Evolutionary conservation across 1,284 basidiomycete species (phyloP).

Genomic region (Cutaneotrichosporon sp.): DNA sequence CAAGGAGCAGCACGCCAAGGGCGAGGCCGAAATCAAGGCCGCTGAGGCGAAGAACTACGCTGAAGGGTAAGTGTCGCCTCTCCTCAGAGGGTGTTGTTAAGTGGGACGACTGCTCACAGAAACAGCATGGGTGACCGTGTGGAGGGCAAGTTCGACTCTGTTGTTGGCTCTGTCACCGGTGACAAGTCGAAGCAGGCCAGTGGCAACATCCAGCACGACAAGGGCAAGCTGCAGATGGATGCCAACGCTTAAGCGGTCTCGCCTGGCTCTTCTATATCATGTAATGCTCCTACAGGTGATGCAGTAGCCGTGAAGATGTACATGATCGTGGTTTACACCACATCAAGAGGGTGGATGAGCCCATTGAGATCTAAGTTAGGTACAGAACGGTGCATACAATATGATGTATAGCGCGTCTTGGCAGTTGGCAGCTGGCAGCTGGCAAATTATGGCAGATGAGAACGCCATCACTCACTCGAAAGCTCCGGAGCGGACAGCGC

Average conservation of each 20-base stretch:
- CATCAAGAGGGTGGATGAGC: too few species aligned
- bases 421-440: too few species aligned
- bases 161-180: slow-evolving; percentile 60
- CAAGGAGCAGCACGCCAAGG: slow-evolving; percentile 57
- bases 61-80: slow-evolving; percentile 57
- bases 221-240: slow-evolving; percentile 54
- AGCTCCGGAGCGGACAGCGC: too few species aligned
- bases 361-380: too few species aligned
- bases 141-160: slow-evolving; percentile 61
- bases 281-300: too few species aligned
- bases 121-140: slow-evolving; percentile 53
- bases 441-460: too few species aligned
- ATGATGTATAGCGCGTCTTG: too few species aligned
- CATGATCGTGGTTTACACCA: too few species aligned
- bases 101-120: background rate
- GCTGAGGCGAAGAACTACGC: slow-evolving; percentile 48
- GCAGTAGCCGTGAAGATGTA: too few species aligned
- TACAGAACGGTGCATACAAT: too few species aligned
- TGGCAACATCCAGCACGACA: slow-evolving; percentile 57
- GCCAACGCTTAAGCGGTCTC: slow-evolving; percentile 19
- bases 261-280: too few species aligned
- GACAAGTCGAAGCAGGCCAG: slow-evolving; percentile 59
- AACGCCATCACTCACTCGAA: too few species aligned
- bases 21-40: slow-evolving; percentile 53
- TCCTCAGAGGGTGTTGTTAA: background rate